These are phyloP conservation scores for Kwoniella sp. DNA, from an alignment of 768 basidiomycete genomes.

Conservation along the genomic window DNA sequence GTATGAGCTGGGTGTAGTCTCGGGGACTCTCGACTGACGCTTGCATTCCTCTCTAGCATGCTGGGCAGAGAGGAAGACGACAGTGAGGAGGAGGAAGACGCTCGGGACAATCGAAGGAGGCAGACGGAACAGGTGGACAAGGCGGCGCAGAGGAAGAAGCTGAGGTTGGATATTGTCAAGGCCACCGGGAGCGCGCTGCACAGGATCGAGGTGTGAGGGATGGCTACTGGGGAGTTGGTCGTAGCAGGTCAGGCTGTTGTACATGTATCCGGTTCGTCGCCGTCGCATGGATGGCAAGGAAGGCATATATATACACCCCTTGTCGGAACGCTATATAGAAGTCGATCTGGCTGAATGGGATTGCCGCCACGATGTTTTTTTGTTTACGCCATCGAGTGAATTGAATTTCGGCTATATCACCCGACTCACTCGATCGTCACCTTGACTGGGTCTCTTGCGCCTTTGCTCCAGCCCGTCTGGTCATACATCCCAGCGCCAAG, in stretches of 20 bases:
- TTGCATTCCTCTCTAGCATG: conserved; percentile 1
- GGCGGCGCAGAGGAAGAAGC: conserved; percentile 19
- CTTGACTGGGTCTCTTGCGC: background rate
- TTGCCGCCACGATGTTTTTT: too few relatives aligned
- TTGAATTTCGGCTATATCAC: conserved; percentile 14
- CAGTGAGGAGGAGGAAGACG: conserved; percentile 15
- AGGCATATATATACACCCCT: too few relatives aligned
- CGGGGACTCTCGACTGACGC: background rate
- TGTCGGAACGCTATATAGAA: too few relatives aligned
- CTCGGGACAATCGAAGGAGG: conserved; percentile 1
- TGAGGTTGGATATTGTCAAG: conserved; percentile 29
- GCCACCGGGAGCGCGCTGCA: conserved; percentile 33
- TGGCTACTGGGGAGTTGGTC: too few relatives aligned
- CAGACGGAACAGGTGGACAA: background rate
- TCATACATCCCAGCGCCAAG: background rate
- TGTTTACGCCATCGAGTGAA: too few relatives aligned
- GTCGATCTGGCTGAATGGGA: too few relatives aligned
- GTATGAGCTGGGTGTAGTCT: conserved; percentile 1
- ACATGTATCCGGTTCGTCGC: too few relatives aligned
- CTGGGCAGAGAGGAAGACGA: conserved; percentile 18
- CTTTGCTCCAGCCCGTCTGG: background rate
- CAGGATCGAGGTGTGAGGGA: too few relatives aligned
- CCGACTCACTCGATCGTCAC: conserved; percentile 2
- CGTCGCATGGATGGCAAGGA: too few relatives aligned
- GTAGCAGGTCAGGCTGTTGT: too few relatives aligned